These are phyloP conservation scores for Ottelia alismoides DNA, from an alignment of 106 monocot species.

Conservation along the genomic window DNA sequence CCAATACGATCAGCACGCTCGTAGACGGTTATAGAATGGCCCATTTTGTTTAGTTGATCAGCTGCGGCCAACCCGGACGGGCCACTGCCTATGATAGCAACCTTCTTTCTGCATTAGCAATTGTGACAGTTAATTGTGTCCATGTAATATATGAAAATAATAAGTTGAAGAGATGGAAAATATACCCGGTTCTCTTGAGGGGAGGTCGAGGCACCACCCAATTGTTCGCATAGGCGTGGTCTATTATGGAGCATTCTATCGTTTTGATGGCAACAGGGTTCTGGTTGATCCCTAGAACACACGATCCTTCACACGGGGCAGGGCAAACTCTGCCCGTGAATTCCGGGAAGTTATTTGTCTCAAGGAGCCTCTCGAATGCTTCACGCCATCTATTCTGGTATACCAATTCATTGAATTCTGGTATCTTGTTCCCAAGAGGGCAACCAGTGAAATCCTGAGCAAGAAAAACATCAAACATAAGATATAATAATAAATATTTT, in stretches of 20 bases:
- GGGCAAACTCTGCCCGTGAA: conserved; percentile 94
- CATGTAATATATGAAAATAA: neutral
- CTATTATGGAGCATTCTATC: conserved; percentile 88
- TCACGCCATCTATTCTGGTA: conserved; percentile 86
- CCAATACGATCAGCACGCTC: conserved; percentile 91
- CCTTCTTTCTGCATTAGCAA: conserved; percentile 50
- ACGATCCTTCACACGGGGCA: conserved; percentile 92
- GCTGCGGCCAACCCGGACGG: conserved; percentile 89
- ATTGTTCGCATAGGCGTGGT: conserved; percentile 78
- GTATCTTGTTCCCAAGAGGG: conserved; percentile 97
- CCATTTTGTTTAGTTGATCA: conserved; percentile 95
- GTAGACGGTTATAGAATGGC: conserved; percentile 72
- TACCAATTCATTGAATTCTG: conserved; percentile 89
- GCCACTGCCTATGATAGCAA: conserved; percentile 80
- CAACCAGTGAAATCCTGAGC: conserved; percentile 78
- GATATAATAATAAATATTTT: neutral
- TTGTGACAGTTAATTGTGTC: neutral
- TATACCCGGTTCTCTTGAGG: conserved; percentile 71
- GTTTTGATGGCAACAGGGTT: conserved; percentile 95
- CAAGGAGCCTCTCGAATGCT: conserved; percentile 78
- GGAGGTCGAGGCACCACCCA: conserved; percentile 91
- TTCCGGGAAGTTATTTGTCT: conserved; percentile 96
- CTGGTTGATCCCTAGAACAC: conserved; percentile 91
- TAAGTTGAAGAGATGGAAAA: neutral
- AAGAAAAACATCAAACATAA: neutral